These are phyloP conservation scores for Scedosporium boydii DNA, from an alignment of 2,329 filamentous ascomycete species.

Conservation along the genomic window DNA sequence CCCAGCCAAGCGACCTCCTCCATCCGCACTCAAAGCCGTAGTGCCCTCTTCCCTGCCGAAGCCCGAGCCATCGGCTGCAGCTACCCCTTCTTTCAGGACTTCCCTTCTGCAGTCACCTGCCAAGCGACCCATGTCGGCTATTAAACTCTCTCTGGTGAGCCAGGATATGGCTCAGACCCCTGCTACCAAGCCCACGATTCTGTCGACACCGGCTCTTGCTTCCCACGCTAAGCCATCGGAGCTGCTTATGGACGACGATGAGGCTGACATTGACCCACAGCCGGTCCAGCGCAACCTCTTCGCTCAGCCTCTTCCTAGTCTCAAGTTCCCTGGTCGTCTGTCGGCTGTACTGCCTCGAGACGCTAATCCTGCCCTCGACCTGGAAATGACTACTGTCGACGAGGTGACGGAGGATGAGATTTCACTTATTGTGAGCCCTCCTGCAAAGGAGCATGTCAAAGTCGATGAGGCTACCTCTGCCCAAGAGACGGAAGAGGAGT, in stretches of 20 bases:
- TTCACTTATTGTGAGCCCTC: constrained; percentile 10
- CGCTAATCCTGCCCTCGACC: constrained; percentile 26
- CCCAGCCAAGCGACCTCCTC: constrained; percentile 35
- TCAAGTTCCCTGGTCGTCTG: constrained; percentile 34
- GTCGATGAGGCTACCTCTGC: constrained; percentile 8
- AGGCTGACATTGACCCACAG: constrained; percentile 14
- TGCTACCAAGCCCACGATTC: constrained; percentile 24
- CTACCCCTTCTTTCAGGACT: not conserved
- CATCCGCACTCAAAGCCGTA: constrained; percentile 4
- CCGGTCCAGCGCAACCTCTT: constrained; percentile 15
- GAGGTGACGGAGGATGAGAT: constrained; percentile 10
- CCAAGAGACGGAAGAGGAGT: constrained; percentile 11
- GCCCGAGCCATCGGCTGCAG: not conserved
- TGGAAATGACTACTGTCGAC: constrained; percentile 5
- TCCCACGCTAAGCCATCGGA: constrained; percentile 16
- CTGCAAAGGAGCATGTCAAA: constrained; percentile 4
- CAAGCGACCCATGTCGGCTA: constrained; percentile 21
- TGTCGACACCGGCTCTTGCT: constrained; percentile 18
- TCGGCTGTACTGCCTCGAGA: constrained; percentile 35
- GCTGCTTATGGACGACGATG: constrained; percentile 25
- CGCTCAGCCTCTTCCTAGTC: constrained; percentile 22
- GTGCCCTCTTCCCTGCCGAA: not conserved
- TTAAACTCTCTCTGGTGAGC: constrained; percentile 16
- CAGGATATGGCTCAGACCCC: not conserved
- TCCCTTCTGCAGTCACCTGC: constrained; percentile 12